Conservation (phyloP, 208 protist genomes). For the Trypanosoma platydactyli region DNA sequence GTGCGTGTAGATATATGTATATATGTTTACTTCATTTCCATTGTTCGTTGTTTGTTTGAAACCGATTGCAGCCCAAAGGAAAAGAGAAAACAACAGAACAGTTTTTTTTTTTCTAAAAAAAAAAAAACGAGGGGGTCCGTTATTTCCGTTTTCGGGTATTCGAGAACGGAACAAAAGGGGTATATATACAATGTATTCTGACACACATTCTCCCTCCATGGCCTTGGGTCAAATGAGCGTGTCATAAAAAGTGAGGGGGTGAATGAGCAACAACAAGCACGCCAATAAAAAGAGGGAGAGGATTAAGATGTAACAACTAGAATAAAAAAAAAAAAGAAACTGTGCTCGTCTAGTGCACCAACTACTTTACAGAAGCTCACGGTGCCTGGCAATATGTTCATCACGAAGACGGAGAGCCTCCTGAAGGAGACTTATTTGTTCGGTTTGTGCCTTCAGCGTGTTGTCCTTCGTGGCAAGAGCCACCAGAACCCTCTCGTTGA, state of each 20-base stretch:
- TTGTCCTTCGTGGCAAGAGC: constrained; percentile 80
- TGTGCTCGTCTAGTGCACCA: neutral
- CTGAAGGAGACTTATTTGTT: constrained; percentile 71
- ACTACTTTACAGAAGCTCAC: constrained; percentile 38
- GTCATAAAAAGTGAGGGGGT: no score
- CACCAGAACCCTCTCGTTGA: constrained; percentile 83
- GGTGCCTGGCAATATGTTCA: constrained; percentile 67
- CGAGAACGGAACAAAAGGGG: neutral
- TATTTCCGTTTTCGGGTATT: neutral
- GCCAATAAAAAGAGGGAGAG: neutral
- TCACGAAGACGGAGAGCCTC: constrained; percentile 75
- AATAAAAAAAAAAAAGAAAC: constrained; percentile 8
- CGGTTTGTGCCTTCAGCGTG: constrained; percentile 54
- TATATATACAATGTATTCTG: neutral
- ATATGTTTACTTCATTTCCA: neutral
- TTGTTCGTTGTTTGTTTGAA: no score
- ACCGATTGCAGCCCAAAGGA: neutral
- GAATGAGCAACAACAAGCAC: no score
- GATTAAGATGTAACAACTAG: neutral
- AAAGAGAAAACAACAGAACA: no score
- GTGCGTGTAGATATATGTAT: neutral
- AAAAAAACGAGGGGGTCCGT: neutral
- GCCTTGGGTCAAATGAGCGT: no score
- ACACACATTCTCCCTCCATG: no score
- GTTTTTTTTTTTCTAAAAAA: no score